Evolutionary conservation across 2,329 filamentous ascomycete species (phyloP), one percentile per base, ranked within the genome.

Genomic region (Diaporthe longicolla): DNA sequence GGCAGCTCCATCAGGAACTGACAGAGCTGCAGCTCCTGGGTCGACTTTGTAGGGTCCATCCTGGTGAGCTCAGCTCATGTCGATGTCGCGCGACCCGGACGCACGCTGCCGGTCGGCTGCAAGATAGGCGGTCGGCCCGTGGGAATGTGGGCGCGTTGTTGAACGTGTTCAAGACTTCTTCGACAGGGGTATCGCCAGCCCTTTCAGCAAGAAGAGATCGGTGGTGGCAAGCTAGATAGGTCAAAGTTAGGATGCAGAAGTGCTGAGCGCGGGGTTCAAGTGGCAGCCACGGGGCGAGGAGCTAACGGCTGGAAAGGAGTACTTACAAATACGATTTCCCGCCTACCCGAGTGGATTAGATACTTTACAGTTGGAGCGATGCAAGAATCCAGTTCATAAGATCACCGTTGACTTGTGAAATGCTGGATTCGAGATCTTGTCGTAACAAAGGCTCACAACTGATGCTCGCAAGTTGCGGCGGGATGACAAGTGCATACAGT

Each of bases 1-100:
- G 97, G 95, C 80, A 97, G 90, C 80, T 93, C 90, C 82, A 93
- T 91, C 80, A 99, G 90, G 80, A 94, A 91, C 82, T 93, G 90
- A 82, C 94, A 95, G 84, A 98, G 93, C 87, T 93, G 92, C 85
- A 89, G 92, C 88, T 98, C 95, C 82, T 91, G 90, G 24, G 90
- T 91, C 76, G 90, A 89, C 85, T 91, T 88, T 71, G 83, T 77
- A 40, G 84, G 79, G 76, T 89, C 88, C 89, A 91, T 91, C 35
- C 76, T 79, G 74, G 71, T 50, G 74, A 50, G 45, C 58, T 77
- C 65, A 74, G 73, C 63, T 70, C 72, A 74, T 76, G 24, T 71
- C 57, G 57, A 48, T 58, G 57, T 43, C 68, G 26, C 52, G 68
- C 29, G 69, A 37, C 21, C 21, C 26, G 35, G 29, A 43, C 24